Conservation (phyloP, 371 early-diverging fungal species). For the Scutellospora calospora region DNA sequence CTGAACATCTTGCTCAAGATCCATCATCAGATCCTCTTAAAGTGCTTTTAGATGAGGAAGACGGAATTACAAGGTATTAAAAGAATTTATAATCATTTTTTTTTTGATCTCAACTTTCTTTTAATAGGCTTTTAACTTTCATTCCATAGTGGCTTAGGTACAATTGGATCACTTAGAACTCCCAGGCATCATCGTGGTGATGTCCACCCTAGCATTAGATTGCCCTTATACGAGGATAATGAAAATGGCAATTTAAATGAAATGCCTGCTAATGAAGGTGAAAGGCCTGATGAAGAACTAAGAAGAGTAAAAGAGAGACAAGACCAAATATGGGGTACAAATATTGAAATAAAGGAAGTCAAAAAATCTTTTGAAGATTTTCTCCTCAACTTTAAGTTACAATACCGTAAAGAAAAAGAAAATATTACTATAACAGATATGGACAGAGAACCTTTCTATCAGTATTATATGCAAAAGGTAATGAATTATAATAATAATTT, state of each 20-base stretch:
- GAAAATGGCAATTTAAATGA: neutral
- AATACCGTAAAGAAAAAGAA: slow-evolving; percentile 64
- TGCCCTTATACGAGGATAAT: neutral
- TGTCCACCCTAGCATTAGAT: neutral
- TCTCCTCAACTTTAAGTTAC: slow-evolving; percentile 77
- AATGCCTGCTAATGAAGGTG: no score
- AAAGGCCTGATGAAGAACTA: neutral
- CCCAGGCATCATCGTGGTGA: slow-evolving; percentile 7
- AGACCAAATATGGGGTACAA: slow-evolving; percentile 97
- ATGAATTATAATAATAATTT: neutral
- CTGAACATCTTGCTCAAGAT: neutral
- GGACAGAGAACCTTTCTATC: slow-evolving; percentile 77
- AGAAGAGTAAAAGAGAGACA: neutral
- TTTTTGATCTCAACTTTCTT: neutral
- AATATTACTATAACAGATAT: slow-evolving; percentile 53
- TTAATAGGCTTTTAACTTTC: neutral
- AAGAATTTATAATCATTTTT: neutral
- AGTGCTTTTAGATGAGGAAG: neutral
- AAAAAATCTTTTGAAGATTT: slow-evolving; percentile 93
- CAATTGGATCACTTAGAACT: neutral
- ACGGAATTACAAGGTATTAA: neutral
- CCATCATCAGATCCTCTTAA: neutral
- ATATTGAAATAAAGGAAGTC: slow-evolving; percentile 93
- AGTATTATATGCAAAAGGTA: slow-evolving; percentile 66
- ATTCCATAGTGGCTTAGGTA: neutral